Evolutionary conservation across 78 protist species (phyloP).

Genomic region (Dictyostelium brefeldianum): DNA sequence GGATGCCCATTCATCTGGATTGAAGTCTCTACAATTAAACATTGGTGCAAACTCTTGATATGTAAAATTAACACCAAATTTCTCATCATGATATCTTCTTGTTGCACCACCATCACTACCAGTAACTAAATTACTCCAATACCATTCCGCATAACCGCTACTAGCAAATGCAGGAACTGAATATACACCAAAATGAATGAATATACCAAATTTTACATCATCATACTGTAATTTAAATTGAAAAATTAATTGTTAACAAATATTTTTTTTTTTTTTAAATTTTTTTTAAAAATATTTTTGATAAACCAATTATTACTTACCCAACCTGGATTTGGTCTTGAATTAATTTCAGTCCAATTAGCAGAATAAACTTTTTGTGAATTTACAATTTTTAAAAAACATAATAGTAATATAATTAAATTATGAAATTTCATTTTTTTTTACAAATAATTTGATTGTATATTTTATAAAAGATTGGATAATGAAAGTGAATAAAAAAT

Average conservation of each 20-base stretch:
- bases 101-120: constrained; percentile 51
- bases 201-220: constrained; percentile 75
- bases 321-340: constrained; percentile 62
- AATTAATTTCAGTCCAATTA: constrained; percentile 17
- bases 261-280: neutral
- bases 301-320: neutral
- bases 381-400: neutral
- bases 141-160: constrained; percentile 78
- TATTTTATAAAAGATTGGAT: too few relatives aligned
- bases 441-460: too few relatives aligned
- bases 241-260: neutral
- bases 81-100: constrained; percentile 18
- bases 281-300: neutral
- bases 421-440: neutral
- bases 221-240: constrained; percentile 22
- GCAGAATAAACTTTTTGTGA: constrained; percentile 20
- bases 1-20: constrained; percentile 72
- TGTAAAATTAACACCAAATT: constrained; percentile 66
- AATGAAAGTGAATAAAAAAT: too few relatives aligned
- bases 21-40: constrained; percentile 35
- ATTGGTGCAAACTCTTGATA: constrained; percentile 69
- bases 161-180: constrained; percentile 65
- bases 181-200: constrained; percentile 84
- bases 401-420: neutral
- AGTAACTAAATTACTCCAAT: constrained; percentile 60